These are phyloP conservation scores for Exophiala oligosperma DNA, from an alignment of 2,329 filamentous ascomycete species.

Conservation along the genomic window DNA sequence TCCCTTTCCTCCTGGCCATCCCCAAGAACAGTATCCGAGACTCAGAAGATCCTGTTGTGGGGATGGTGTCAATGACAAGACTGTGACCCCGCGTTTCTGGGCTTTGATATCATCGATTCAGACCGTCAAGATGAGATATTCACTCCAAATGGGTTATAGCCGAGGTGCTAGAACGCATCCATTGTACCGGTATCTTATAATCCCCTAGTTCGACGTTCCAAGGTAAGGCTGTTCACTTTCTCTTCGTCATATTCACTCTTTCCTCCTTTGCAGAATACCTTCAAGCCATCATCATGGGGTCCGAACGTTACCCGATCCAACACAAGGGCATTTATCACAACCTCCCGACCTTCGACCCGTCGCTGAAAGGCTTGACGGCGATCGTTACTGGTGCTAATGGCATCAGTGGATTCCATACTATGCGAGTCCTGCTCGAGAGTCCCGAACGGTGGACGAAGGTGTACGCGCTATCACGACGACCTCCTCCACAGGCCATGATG, in stretches of 20 bases:
- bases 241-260: not conserved
- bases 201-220: not conserved
- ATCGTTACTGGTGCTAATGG: slow-evolving; percentile 57
- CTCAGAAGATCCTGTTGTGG: not conserved
- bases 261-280: not conserved
- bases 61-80: not conserved
- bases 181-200: not conserved
- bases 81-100: not conserved
- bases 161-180: not conserved
- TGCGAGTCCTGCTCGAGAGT: slow-evolving; percentile 48
- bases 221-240: not conserved
- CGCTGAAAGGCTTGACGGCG: slow-evolving; percentile 48
- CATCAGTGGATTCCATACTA: slow-evolving; percentile 54
- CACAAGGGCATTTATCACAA: slow-evolving; percentile 50
- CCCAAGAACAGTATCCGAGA: too few species aligned
- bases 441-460: slow-evolving; percentile 53
- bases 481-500: slow-evolving; percentile 38
- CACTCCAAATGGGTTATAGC: not conserved
- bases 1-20: too few species aligned
- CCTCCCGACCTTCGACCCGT: slow-evolving; percentile 48
- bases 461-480: slow-evolving; percentile 50
- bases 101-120: not conserved
- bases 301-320: slow-evolving; percentile 26
- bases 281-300: slow-evolving; percentile 24
- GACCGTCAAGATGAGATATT: not conserved